Conservation (phyloP, 1,139 yeast genomes). For the Kodamaea arcana region DNA sequence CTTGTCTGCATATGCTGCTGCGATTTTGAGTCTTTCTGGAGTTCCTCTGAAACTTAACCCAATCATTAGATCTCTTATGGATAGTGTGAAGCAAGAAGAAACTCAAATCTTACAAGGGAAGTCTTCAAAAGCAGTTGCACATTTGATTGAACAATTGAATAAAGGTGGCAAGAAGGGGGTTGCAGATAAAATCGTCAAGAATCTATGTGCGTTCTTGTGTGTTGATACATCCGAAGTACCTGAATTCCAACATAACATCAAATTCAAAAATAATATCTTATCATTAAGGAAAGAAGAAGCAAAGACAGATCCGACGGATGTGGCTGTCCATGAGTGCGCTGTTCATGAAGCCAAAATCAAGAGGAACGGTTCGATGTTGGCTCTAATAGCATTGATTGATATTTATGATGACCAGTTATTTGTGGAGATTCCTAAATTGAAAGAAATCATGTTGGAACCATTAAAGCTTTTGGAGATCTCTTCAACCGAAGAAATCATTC, state of each 20-base stretch:
- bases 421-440: conserved; percentile 61
- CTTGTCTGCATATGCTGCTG: conserved; percentile 72
- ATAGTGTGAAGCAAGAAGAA: conserved; percentile 78
- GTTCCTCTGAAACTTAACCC: conserved; percentile 88
- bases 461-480: conserved; percentile 31
- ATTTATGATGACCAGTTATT: conserved; percentile 56
- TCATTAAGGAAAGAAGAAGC: conserved; percentile 81
- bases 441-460: conserved; percentile 65
- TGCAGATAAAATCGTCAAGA: conserved; percentile 83
- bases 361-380: conserved; percentile 75
- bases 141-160: conserved; percentile 56
- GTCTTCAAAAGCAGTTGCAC: conserved; percentile 67
- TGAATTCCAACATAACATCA: conserved; percentile 71
- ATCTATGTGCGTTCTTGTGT: conserved; percentile 87
- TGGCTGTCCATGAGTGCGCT: conserved; percentile 58
- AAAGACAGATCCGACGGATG: conserved; percentile 62
- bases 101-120: conserved; percentile 62
- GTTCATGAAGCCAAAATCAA: conserved; percentile 74
- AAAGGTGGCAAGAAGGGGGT: conserved; percentile 61
- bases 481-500: conserved; percentile 33
- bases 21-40: conserved; percentile 57
- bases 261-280: conserved; percentile 54
- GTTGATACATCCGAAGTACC: conserved; percentile 97
- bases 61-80: conserved; percentile 87
- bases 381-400: conserved; percentile 55